Base-by-base conservation (phyloP, 768 basidiomycete genomes). In the Phylloporus arenicola region DNA sequence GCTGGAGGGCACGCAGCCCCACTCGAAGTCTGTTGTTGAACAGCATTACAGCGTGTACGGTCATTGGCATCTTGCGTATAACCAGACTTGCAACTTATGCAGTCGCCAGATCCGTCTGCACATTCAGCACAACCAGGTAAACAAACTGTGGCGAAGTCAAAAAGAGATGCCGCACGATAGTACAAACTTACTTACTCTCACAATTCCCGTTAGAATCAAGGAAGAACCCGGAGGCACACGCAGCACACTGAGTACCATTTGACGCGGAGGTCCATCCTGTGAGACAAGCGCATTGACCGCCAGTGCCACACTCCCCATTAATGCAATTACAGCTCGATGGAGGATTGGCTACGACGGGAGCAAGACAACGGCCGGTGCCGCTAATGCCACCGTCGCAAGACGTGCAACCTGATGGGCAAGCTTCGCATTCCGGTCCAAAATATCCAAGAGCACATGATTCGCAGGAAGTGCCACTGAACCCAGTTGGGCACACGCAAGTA, bases 371-470 rank as follows among this genome's bases (percentile, higher is more conserved):
- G 0, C 92, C 92, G 1, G 81, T 76, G 0, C 92, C 92, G 0
- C 82, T 76, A 37, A 88, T 82, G 6, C 92, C 91, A 16, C 88
- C 82, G 55, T 91, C 86, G 63, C 92, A 94, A 3, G 75, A 66
- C 0, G 72, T 60, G 65, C 92, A 93, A 5, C 79, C 81, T 0
- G 72, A 65, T 1, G 88, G 84, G 57, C 90, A 92, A 5, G 82
- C 63, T 47, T 80, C 70, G 62, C 92, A 94, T 0, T 67, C 72
- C 1, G 83, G 74, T 0, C 92, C 92, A 59, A 87, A 95, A 66
- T 85, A 85, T 1, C 87, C 87, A 6, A 74, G 30, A 1, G 80
- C 74, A 57, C 92, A 95, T 1, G 80, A 71, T 63, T 93, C 90
- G 69, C 92, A 95, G 0, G 84, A 82, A 5, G 82, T 64, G 4